Evolutionary conservation across 2,329 filamentous ascomycete genomes (phyloP).

Genomic region (Fusarium sp.): DNA sequence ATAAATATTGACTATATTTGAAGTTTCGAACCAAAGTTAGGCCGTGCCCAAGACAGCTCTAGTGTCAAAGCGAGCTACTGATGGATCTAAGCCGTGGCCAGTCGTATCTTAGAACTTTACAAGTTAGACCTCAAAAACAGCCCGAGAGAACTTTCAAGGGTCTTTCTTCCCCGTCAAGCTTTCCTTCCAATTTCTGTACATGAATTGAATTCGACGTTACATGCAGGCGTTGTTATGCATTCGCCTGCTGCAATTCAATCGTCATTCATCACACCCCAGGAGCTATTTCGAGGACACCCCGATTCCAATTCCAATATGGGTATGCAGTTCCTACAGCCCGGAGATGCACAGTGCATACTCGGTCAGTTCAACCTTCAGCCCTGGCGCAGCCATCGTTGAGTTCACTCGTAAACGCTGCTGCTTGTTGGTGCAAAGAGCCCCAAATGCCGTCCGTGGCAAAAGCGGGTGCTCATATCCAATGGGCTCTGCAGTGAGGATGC

Average conservation of each 20-base stretch:
- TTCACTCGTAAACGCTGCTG: neutral
- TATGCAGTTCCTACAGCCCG: conserved; percentile 15
- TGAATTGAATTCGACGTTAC: conserved; percentile 17
- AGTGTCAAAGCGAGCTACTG: conserved; percentile 32
- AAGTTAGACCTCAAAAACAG: conserved; percentile 25
- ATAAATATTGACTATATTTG: conserved; percentile 6
- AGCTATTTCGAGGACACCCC: conserved; percentile 17
- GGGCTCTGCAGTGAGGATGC: conserved; percentile 7
- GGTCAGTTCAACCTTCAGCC: conserved; percentile 17
- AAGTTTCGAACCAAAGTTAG: conserved; percentile 23
- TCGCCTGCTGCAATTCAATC: conserved; percentile 22
- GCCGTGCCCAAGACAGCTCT: conserved; percentile 4
- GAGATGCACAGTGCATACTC: conserved; percentile 27
- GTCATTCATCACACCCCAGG: conserved; percentile 30
- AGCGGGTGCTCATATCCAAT: conserved; percentile 14
- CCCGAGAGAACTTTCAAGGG: conserved; percentile 24
- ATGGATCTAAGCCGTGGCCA: conserved; percentile 28
- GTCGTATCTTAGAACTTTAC: conserved; percentile 28
- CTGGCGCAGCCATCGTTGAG: conserved; percentile 27
- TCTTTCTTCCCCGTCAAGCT: conserved; percentile 2
- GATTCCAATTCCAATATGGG: neutral
- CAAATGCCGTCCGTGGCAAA: conserved; percentile 37
- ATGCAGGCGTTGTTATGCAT: conserved; percentile 32
- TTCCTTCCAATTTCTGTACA: neutral
- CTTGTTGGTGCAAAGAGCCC: conserved; percentile 2